Evolutionary conservation across 495 filamentous ascomycete genomes (phyloP).

Genomic region (Penicillium daleae): DNA sequence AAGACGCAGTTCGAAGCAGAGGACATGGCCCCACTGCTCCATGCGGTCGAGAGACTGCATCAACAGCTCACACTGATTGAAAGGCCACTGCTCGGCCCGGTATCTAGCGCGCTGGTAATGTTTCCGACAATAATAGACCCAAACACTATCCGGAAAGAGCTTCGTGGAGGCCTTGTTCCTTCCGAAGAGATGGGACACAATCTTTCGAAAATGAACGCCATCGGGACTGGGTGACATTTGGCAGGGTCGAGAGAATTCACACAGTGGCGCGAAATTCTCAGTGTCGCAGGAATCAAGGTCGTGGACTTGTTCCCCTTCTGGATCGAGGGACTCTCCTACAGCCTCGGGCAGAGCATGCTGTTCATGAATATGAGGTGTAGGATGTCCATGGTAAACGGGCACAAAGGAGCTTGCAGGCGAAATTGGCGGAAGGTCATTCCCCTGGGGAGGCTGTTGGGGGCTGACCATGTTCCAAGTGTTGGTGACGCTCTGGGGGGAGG

Average conservation of each 20-base stretch:
- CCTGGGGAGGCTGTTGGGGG: not conserved
- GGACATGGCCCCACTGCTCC: slow-evolving; percentile 60
- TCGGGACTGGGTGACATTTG: slow-evolving; percentile 17
- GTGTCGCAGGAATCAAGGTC: too few relatives aligned
- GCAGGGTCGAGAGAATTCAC: slow-evolving; percentile 29
- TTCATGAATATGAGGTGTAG: not conserved
- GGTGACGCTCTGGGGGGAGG: not conserved
- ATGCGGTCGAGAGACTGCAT: slow-evolving; percentile 59
- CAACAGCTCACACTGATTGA: slow-evolving; percentile 62
- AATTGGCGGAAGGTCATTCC: too few relatives aligned
- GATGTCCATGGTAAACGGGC: too few relatives aligned
- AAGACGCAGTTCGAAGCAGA: slow-evolving; percentile 35
- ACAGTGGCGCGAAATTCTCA: not conserved
- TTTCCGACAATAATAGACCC: slow-evolving; percentile 78
- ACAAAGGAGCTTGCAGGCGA: too few relatives aligned
- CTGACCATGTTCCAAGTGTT: not conserved
- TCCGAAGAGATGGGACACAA: slow-evolving; percentile 85
- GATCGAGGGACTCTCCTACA: not conserved
- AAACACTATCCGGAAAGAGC: slow-evolving; percentile 64
- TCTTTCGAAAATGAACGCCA: slow-evolving; percentile 58
- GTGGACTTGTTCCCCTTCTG: too few relatives aligned
- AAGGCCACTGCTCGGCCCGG: slow-evolving; percentile 61
- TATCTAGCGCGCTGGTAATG: slow-evolving; percentile 82
- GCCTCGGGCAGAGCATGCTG: not conserved
- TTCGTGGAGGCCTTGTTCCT: slow-evolving; percentile 80